Base-by-base conservation (phyloP, 2,329 filamentous ascomycete species). In the Rhynchosporium secalis region DNA sequence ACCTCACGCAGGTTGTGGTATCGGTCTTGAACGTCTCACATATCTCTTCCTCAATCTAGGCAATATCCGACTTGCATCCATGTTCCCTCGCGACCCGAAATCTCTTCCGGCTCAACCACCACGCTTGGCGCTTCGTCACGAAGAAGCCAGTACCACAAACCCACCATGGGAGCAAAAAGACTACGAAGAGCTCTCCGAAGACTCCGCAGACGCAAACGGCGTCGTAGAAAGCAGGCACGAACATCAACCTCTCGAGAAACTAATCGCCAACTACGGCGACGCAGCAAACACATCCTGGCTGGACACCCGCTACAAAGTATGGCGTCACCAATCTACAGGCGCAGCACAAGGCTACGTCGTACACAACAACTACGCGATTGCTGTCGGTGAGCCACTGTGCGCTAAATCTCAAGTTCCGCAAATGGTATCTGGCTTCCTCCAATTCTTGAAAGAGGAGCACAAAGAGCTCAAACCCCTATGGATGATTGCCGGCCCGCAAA, bases 181-280 rank as follows among this genome's bases (percentile, higher is more conserved):
- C 10, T 56, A 60, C n/a, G 55, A 63, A 40, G 31, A 56, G 1
- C 5, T 15, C 29, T 38, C 15, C 36, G 48, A 38, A 52, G 46
- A 62, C 20, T 13, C 20, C 20, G 36, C 13, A 49, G 41, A 38
- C 46, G 36, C 55, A 12, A 51, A 62, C 28, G 36, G 47, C 15
- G 26, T 43, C 15, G 15, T 41, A 9, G 60, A 65, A n/a, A 41
- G 41, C 4, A 62, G 60, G 52, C 45, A 61, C 20, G 58, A 87
- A 56, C 79, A 89, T 59, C 92, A 92, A 57, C 82, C 91, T 0
- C 75, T 97, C 4, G 91, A 93, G 74, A 89, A 96, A 73, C 86
- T 97, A 47, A 92, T 97, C 74, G 92, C 92, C 72, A 97, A 97
- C 76, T 97, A 97, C 70, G 93, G 93, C 65, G 93, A 97, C 75